phyloP scores from a whole-genome alignment of 306 rosid species.

The Vicia sativa region DNA sequence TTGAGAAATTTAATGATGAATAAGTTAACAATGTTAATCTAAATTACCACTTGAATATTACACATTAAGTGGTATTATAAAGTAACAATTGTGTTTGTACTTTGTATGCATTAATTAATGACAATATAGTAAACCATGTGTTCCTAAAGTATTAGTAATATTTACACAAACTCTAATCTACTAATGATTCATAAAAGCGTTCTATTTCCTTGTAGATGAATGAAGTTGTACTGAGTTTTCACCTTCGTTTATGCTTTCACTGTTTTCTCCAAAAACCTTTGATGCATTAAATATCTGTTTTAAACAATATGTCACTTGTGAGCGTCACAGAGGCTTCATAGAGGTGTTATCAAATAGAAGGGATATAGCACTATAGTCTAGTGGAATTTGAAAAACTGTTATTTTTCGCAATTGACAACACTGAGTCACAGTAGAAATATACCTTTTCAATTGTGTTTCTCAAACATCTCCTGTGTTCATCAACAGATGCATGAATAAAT shows the following conservation, averaged over 20 bases:
- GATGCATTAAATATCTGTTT: constrained; percentile 51
- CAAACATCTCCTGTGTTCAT: constrained; percentile 67
- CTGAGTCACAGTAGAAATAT: neutral
- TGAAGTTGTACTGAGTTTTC: constrained; percentile 42
- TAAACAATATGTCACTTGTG: constrained; percentile 24
- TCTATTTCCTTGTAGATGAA: constrained; percentile 41
- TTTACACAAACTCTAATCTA: constrained; percentile 1
- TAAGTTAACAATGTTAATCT: constrained; percentile 1
- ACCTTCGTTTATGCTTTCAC: constrained; percentile 33
- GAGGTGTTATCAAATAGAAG: neutral
- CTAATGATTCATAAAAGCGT: constrained; percentile 29
- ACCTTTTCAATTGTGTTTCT: constrained; percentile 56
- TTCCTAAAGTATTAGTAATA: constrained; percentile 11
- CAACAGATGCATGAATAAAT: constrained; percentile 55
- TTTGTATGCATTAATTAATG: neutral
- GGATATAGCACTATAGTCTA: too few species aligned
- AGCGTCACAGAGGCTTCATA: neutral
- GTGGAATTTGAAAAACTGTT: too few species aligned
- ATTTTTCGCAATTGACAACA: too few species aligned
- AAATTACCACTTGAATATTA: too few species aligned
- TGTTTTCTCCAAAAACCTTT: constrained; percentile 36
- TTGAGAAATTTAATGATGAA: neutral
- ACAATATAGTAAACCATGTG: constrained; percentile 10
- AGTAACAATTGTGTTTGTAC: neutral
- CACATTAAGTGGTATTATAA: too few species aligned